Conservation (phyloP, 306 rosid species). For the Castanea crenata region DNA sequence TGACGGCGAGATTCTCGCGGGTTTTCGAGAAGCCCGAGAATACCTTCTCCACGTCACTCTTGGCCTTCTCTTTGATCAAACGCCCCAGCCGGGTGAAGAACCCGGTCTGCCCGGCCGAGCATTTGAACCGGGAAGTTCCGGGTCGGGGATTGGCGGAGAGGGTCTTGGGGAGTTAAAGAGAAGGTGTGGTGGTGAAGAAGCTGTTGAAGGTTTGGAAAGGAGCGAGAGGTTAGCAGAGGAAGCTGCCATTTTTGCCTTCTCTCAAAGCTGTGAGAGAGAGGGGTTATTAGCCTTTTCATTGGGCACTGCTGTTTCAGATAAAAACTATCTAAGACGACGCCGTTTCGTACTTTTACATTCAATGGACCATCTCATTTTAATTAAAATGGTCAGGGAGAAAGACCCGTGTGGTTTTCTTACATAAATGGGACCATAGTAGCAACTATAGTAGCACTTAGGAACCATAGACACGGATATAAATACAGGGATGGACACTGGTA, state of each 20-base stretch:
- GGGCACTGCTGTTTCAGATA: background rate
- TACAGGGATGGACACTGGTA: accelerated
- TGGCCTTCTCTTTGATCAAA: conserved; percentile 84
- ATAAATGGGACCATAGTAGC: too few relatives aligned
- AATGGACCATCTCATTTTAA: too few relatives aligned
- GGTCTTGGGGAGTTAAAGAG: conserved; percentile 13
- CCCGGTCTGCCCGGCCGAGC: conserved; percentile 75
- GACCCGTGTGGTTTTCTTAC: too few relatives aligned
- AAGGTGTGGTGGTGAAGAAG: conserved; percentile 13
- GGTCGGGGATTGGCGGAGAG: conserved; percentile 6
- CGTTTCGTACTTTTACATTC: background rate
- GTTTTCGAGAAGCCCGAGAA: conserved; percentile 91
- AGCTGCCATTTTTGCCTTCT: conserved; percentile 43
- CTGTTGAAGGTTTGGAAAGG: conserved; percentile 29
- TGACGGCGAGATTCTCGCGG: conserved; percentile 77
- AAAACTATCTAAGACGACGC: background rate
- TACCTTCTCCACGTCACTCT: conserved; percentile 86
- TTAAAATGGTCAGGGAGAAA: too few relatives aligned
- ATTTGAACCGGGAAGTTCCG: conserved; percentile 44
- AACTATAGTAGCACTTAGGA: too few relatives aligned
- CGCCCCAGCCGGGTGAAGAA: conserved; percentile 80
- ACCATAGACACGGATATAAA: too few relatives aligned
- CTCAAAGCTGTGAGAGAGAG: background rate
- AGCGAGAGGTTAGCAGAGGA: conserved; percentile 40
- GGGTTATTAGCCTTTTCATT: background rate